A percentile compares a stretch with the other conserved stretches of the same genome.
These are phyloP conservation scores for Solanum phureja DNA, from an alignment of 257 asterid species.

Conservation along the genomic window DNA sequence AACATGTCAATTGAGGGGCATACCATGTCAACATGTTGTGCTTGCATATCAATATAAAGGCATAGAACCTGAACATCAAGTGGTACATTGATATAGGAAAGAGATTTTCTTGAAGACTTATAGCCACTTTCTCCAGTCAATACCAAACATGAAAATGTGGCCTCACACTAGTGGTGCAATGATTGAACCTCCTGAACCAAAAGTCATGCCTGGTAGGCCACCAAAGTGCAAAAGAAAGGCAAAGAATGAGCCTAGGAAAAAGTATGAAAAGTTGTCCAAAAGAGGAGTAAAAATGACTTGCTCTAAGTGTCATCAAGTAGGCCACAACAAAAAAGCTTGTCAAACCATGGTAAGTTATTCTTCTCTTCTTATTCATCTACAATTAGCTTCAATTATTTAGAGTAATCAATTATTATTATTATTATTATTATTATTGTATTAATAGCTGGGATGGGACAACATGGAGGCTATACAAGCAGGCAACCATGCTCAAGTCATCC, in stretches of 20 bases:
- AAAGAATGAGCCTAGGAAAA: background rate
- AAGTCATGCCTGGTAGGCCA: background rate
- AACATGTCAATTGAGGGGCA: background rate
- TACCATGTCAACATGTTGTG: background rate
- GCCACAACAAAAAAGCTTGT: too few species aligned
- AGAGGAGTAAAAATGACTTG: too few species aligned
- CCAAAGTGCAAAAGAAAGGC: background rate
- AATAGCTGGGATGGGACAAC: background rate
- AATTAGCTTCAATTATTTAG: too few species aligned
- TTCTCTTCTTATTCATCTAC: too few species aligned
- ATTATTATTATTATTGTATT: too few species aligned
- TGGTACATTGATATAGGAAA: background rate
- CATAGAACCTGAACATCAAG: background rate
- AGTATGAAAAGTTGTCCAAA: too few species aligned
- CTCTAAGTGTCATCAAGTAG: too few species aligned
- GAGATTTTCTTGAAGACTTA: background rate
- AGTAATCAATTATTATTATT: background rate
- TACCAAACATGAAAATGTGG: background rate
- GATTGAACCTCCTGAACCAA: background rate
- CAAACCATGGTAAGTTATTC: too few species aligned
- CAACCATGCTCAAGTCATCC: background rate
- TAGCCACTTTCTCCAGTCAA: background rate
- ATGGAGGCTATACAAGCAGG: background rate
- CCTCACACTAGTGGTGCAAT: background rate
- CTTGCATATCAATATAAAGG: background rate